Evolutionary conservation across 2,329 filamentous ascomycete genomes (phyloP).

Genomic region (Scolecobasidium constrictum): DNA sequence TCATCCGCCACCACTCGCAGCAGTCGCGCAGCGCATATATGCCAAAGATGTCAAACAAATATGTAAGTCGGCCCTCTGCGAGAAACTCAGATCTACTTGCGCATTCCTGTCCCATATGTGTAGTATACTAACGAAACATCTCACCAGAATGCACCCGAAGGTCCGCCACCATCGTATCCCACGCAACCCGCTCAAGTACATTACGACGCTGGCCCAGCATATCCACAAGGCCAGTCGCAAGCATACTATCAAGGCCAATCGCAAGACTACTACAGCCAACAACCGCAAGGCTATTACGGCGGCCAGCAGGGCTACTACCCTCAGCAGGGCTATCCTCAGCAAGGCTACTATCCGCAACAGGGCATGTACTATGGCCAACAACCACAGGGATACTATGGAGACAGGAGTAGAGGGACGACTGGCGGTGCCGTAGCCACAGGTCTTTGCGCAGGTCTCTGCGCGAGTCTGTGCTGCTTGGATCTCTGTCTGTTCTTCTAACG

Average conservation of each 20-base stretch:
- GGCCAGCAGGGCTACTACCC: constrained; percentile 3
- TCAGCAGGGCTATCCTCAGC: constrained; percentile 8
- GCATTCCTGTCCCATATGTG: background rate
- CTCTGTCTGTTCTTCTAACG: constrained; percentile 10
- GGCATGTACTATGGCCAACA: constrained; percentile 12
- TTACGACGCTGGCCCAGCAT: constrained; percentile 11
- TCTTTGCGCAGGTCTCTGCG: constrained; percentile 9
- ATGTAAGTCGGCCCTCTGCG: constrained; percentile 2
- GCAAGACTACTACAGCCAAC: constrained; percentile 7
- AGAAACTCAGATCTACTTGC: background rate
- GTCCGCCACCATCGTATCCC: constrained; percentile 8
- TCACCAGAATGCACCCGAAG: background rate
- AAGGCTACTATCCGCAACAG: constrained; percentile 4
- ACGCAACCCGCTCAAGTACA: constrained; percentile 8
- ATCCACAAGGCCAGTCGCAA: background rate
- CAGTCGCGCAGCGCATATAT: background rate
- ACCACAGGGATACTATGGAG: constrained; percentile 9
- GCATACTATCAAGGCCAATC: constrained; percentile 8
- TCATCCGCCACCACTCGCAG: background rate
- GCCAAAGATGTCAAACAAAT: constrained; percentile 4
- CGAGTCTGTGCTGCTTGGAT: constrained; percentile 10
- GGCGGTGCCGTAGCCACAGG: constrained; percentile 8
- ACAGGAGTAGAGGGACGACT: constrained; percentile 3
- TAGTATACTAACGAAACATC: background rate
- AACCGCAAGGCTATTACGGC: background rate